Base-by-base conservation (phyloP, 2,329 filamentous ascomycete species). In the Colletotrichum shisoi region DNA sequence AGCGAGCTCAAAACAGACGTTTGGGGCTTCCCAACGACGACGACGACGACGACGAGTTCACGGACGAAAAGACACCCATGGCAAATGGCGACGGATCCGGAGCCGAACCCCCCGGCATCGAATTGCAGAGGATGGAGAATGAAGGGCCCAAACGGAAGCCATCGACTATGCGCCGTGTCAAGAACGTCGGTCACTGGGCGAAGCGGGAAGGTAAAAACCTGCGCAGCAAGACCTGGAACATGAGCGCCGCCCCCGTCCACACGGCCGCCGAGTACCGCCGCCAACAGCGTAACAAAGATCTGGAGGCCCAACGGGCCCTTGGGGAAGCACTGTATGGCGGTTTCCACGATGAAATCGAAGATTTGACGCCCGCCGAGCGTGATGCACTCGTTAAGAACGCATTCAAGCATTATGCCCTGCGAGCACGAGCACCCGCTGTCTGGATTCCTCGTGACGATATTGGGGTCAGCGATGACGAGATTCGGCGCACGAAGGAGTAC, bases 361-460 rank as follows among this genome's bases (percentile, higher is more conserved):
- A 99, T 75, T 83, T 99, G 56, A 95, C 92, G 1, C 92, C 93
- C 0, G 92, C 94, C 19, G 93, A 97, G 76, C 87, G 95, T 72
- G 94, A 98, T 74, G 84, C 88, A 65, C 86, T 98, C 45, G 91
- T 95, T 13, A 90, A 90, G 62, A 90, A 93, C 73, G 93, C 94
- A 0, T 99, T 99, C 78, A 90, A 94, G 79, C 95, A 99, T 74
- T 89, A 89, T 40, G 95, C 95, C 0, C 83, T 97, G 44, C 88
- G 95, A 9, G 92, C 94, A 1, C 87, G 91, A 59, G 86, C 93
- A 60, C 95, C 95, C 0, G 92, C 92, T 0, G 89, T 99, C 31
- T 99, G 95, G 95, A 92, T 99, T 51, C 95, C 95, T 0, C 87
- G 90, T 12, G 95, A 99, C 74, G 91, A 95, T 71, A 79, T 98